A percentile compares a stretch with the other conserved stretches of the same genome.
Conservation (phyloP, 73 alveolate genomes). For the Uronychia setigera region DNA sequence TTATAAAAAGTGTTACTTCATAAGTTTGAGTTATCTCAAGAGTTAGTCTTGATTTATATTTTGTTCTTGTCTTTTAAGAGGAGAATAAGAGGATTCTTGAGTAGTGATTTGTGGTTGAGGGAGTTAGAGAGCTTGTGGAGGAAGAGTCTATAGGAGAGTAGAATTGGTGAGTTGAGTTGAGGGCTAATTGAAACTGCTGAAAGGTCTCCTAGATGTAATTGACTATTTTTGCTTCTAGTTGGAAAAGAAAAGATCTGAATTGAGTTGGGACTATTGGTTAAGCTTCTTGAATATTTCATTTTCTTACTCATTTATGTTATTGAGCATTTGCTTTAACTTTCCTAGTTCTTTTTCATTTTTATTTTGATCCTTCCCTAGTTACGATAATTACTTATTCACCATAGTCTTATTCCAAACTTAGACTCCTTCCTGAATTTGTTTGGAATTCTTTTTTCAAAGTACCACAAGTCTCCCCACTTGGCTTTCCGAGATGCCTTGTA, state of each 20-base stretch:
- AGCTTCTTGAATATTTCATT: background rate
- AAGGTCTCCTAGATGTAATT: no score
- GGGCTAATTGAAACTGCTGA: no score
- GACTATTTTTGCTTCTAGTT: no score
- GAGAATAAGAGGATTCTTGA: no score
- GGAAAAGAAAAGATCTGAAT: no score
- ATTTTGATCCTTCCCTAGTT: background rate
- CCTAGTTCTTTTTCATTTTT: background rate
- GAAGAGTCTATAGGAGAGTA: background rate
- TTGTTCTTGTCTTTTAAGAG: no score
- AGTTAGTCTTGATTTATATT: background rate
- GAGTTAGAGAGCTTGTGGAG: background rate
- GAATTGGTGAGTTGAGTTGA: background rate
- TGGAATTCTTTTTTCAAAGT: slow-evolving; percentile 66
- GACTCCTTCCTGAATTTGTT: slow-evolving; percentile 59
- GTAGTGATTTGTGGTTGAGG: background rate
- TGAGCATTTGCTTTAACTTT: background rate
- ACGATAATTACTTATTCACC: slow-evolving; percentile 19
- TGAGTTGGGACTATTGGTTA: no score
- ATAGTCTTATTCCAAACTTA: slow-evolving; percentile 64
- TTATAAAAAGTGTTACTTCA: background rate
- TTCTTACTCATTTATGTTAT: no score
- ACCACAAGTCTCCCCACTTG: slow-evolving; percentile 83
- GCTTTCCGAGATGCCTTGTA: slow-evolving; percentile 56
- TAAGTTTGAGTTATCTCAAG: background rate